Evolutionary conservation across 495 filamentous ascomycete genomes (phyloP).

Genomic region (Penicillium subrubescens): DNA sequence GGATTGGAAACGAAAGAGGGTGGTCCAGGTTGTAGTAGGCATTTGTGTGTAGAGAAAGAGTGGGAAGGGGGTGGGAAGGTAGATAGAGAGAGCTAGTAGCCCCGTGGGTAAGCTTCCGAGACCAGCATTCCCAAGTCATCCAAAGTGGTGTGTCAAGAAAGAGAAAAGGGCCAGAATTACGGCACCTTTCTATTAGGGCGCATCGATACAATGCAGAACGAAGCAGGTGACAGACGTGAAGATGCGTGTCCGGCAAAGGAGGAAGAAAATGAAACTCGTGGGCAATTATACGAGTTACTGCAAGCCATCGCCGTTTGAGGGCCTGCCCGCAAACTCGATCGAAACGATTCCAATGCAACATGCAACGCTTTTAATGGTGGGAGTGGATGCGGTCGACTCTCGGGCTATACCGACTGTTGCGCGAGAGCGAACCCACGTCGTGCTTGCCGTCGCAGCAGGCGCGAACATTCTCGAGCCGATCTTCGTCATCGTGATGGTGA

Average conservation of each 20-base stretch:
- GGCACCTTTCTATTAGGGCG: constrained; percentile 4
- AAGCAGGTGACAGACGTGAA: constrained; percentile 6
- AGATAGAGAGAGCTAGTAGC: constrained; percentile 1
- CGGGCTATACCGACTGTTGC: constrained; percentile 49
- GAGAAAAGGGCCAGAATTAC: neutral
- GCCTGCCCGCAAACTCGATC: constrained; percentile 33
- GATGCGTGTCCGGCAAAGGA: constrained; percentile 18
- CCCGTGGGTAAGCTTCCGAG: neutral
- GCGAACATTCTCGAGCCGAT: constrained; percentile 88
- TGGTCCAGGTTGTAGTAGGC: constrained; percentile 14
- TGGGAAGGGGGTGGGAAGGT: neutral
- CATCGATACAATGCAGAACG: neutral
- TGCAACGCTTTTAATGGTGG: constrained; percentile 34
- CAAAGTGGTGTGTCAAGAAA: constrained; percentile 10
- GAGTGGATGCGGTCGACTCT: constrained; percentile 42
- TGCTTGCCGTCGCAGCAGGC: constrained; percentile 94
- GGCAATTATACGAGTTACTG: constrained; percentile 27
- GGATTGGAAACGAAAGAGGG: constrained; percentile 19
- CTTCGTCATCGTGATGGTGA: constrained; percentile 64
- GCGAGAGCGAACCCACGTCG: constrained; percentile 52
- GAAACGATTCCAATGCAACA: constrained; percentile 20
- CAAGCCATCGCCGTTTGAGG: constrained; percentile 31
- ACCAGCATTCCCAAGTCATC: constrained; percentile 5
- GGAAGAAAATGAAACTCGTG: constrained; percentile 40
- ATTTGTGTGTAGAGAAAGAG: constrained; percentile 18